phyloP scores from a whole-genome alignment of 2,329 filamentous ascomycete genomes.

The Cryoendolithus antarcticus region DNA sequence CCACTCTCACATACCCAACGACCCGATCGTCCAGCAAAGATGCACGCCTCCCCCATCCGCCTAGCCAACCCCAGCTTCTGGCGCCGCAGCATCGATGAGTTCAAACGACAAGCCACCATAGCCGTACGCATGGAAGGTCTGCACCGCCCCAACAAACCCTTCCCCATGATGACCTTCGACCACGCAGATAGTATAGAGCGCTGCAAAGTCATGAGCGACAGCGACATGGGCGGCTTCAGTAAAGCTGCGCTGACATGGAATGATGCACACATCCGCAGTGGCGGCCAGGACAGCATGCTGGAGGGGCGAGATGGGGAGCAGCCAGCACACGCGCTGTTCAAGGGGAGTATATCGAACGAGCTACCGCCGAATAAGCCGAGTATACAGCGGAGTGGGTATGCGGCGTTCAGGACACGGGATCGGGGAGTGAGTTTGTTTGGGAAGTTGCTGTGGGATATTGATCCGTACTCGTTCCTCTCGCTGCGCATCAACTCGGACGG shows the following conservation, averaged over 20 bases:
- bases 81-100: slow-evolving; percentile 46
- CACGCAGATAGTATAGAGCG: slow-evolving; percentile 28
- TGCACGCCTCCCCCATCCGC: slow-evolving; percentile 12
- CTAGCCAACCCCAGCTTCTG: slow-evolving; percentile 37
- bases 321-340: slow-evolving; percentile 64
- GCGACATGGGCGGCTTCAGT: slow-evolving; percentile 75
- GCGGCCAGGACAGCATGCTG: not conserved
- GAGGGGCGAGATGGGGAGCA: not conserved
- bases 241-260: slow-evolving; percentile 51
- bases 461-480: slow-evolving; percentile 77
- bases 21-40: not conserved
- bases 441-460: slow-evolving; percentile 73
- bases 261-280: not conserved
- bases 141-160: slow-evolving; percentile 51
- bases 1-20: too few species aligned
- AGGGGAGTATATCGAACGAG: slow-evolving; percentile 76
- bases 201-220: slow-evolving; percentile 72
- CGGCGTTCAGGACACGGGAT: slow-evolving; percentile 78
- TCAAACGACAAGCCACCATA: slow-evolving; percentile 43
- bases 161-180: slow-evolving; percentile 53
- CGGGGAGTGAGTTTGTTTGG: slow-evolving; percentile 72
- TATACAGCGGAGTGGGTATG: slow-evolving; percentile 71
- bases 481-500: slow-evolving; percentile 84
- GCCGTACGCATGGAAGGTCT: slow-evolving; percentile 59
- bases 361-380: slow-evolving; percentile 64